Percentiles rank a stretch among this genome's conserved stretches.
Conservation (phyloP, 768 basidiomycete genomes). For the Lactifluus pinguis region DNA sequence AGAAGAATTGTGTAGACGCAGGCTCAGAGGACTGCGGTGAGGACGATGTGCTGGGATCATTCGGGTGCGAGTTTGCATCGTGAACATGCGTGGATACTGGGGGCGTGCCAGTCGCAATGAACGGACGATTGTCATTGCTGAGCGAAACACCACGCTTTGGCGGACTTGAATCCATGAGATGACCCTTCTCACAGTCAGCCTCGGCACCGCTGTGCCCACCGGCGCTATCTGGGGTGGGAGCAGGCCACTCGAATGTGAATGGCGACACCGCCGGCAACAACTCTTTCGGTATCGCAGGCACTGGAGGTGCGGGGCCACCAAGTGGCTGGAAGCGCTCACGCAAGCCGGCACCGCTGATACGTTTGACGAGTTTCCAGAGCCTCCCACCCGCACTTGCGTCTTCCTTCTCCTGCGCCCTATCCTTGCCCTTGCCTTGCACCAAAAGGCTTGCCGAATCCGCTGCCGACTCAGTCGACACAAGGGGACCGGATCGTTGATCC, state of each 20-base stretch:
- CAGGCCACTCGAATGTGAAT: slow-evolving; percentile 23
- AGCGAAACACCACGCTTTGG: slow-evolving; percentile 24
- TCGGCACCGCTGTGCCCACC: background rate
- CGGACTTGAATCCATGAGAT: slow-evolving; percentile 21
- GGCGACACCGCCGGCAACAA: slow-evolving; percentile 11
- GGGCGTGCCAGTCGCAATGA: slow-evolving; percentile 16
- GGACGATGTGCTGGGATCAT: slow-evolving; percentile 44
- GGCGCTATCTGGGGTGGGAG: background rate
- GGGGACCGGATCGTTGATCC: background rate
- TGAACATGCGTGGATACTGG: slow-evolving; percentile 3
- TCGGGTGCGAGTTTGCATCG: background rate
- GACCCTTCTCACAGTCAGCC: slow-evolving; percentile 1
- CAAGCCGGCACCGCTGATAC: slow-evolving; percentile 55
- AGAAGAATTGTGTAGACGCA: slow-evolving; percentile 43
- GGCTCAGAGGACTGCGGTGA: slow-evolving; percentile 53
- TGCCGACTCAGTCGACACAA: background rate
- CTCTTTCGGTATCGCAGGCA: slow-evolving; percentile 50
- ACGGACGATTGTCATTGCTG: background rate
- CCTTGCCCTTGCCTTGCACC: slow-evolving; percentile 13
- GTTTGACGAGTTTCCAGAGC: slow-evolving; percentile 63
- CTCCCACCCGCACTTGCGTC: slow-evolving; percentile 30
- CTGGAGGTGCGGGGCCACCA: slow-evolving; percentile 38
- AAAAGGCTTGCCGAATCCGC: background rate
- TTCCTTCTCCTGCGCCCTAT: slow-evolving; percentile 22
- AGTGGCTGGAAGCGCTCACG: slow-evolving; percentile 42